Evolutionary conservation across 495 filamentous ascomycete genomes (phyloP), one percentile per base, ranked within the genome.

Genomic region (Lepraria neglecta): DNA sequence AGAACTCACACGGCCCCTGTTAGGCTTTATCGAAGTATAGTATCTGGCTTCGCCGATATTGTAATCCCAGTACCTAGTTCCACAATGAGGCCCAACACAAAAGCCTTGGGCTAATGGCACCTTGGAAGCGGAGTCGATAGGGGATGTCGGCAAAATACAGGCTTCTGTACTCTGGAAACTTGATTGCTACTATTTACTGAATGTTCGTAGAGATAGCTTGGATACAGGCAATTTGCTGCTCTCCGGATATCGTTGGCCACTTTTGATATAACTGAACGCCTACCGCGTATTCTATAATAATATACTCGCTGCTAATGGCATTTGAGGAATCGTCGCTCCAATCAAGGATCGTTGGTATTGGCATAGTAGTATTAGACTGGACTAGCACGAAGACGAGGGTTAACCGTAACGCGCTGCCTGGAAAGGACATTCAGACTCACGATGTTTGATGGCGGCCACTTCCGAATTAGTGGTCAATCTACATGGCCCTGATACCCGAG

Each of bases 371-470:
- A 48, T 73, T 73, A 21, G 67, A 61, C 64, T 68, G 62, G 46
- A 78, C 74, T 78, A 64, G 58, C 3, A 45, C 7, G 58, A 48
- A 46, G 64, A 55, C 52, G n/a, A 63, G 62, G 50, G 44, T 58
- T 28, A 62, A 57, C 65, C 35, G 31, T 54, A 50, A 42, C 35
- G 53, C 31, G 58, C 42, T 30, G n/a, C 48, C 45, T 10, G 27
- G 1, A 44, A 45, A 38, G 48, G 24, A 10, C n/a, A n/a, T 12
- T 24, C 52, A 62, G 50, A 55, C 72, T 67, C 68, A 79, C 76
- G 52, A 58, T 78, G 78, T 62, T 61, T 67, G 50, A 78, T 78
- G 12, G 76, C 78, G 35, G 77, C n/a, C n/a, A 78, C 76, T 68
- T 78, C 75, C 7, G 77, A 78, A 52, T 71, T 70, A 15, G 74